Evolutionary conservation across 2,329 filamentous ascomycete genomes (phyloP).

Genomic region (Arthrobotrys entomopaga): DNA sequence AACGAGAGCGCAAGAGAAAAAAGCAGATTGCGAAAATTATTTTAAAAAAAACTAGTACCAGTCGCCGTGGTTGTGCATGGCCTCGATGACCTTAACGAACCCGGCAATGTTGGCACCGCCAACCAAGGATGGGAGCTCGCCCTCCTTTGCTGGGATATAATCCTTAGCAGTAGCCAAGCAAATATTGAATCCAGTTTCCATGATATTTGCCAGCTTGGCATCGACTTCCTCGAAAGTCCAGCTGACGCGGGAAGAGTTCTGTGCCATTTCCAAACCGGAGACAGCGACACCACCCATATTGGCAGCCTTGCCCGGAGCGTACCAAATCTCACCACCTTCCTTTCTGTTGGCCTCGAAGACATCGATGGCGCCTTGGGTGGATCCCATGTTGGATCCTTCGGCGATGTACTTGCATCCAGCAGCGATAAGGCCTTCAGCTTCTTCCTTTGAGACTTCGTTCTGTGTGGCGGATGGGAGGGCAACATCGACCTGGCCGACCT

Average conservation of each 20-base stretch:
- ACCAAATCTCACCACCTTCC: conserved; percentile 79
- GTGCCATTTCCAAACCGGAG: conserved; percentile 97
- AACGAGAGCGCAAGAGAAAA: background rate
- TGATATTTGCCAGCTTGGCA: conserved; percentile 88
- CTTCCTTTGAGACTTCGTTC: conserved; percentile 94
- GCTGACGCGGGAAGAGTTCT: conserved; percentile 87
- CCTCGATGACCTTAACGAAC: conserved; percentile 92
- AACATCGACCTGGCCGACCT: conserved; percentile 88
- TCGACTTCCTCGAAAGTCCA: conserved; percentile 95
- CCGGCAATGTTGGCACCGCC: conserved; percentile 97
- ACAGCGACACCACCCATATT: conserved; percentile 98
- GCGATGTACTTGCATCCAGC: conserved; percentile 85
- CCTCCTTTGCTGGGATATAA: conserved; percentile 81
- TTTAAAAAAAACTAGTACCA: conserved; percentile 71
- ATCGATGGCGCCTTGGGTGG: conserved; percentile 93
- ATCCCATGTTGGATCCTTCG: conserved; percentile 99
- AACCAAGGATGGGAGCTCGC: conserved; percentile 87
- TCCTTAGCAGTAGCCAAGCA: conserved; percentile 88
- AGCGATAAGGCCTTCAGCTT: conserved; percentile 82
- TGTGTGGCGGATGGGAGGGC: conserved; percentile 94
- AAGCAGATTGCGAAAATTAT: background rate
- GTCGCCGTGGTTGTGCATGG: conserved; percentile 96
- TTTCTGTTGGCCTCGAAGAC: conserved; percentile 83
- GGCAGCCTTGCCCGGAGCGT: conserved; percentile 94
- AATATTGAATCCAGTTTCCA: conserved; percentile 92